Conservation (phyloP, 768 basidiomycete species). For the Auriscalpium orientale region DNA sequence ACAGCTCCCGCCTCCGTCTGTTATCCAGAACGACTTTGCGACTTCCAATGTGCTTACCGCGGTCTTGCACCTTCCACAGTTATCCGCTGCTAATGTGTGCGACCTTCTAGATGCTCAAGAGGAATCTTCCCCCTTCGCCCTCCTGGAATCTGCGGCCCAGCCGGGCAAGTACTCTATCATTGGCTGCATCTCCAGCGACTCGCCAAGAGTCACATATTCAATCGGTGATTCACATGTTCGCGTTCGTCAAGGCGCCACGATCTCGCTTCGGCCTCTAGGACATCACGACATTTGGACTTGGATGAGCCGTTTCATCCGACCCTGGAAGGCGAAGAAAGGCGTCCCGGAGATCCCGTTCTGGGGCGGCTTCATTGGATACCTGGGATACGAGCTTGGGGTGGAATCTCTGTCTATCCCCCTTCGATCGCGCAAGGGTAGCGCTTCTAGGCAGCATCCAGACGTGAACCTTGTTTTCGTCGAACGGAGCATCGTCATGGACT, state of each 20-base stretch:
- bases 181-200: constrained; percentile 46
- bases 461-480: constrained; percentile 73
- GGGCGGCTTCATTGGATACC: constrained; percentile 73
- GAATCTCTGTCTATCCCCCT: constrained; percentile 42
- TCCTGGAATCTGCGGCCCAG: constrained; percentile 70
- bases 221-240: constrained; percentile 43
- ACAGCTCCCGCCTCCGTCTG: constrained; percentile 24
- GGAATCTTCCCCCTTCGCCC: constrained; percentile 53
- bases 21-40: constrained; percentile 12
- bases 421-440: constrained; percentile 19
- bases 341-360: constrained; percentile 60
- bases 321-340: constrained; percentile 40
- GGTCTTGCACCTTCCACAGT: constrained; percentile 34
- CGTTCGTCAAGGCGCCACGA: constrained; percentile 32
- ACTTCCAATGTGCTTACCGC: constrained; percentile 10
- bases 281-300: constrained; percentile 64
- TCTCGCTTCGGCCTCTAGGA: constrained; percentile 35
- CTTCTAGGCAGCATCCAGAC: constrained; percentile 47
- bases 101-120: constrained; percentile 55
- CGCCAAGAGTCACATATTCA: constrained; percentile 51
- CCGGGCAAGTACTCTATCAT: constrained; percentile 73
- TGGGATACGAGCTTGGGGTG: constrained; percentile 77
- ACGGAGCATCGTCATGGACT: constrained; percentile 67
- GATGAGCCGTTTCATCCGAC: constrained; percentile 62
- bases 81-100: constrained; percentile 42